These are phyloP conservation scores for Apiospora hydei DNA, from an alignment of 2,329 filamentous ascomycete genomes.

Conservation along the genomic window DNA sequence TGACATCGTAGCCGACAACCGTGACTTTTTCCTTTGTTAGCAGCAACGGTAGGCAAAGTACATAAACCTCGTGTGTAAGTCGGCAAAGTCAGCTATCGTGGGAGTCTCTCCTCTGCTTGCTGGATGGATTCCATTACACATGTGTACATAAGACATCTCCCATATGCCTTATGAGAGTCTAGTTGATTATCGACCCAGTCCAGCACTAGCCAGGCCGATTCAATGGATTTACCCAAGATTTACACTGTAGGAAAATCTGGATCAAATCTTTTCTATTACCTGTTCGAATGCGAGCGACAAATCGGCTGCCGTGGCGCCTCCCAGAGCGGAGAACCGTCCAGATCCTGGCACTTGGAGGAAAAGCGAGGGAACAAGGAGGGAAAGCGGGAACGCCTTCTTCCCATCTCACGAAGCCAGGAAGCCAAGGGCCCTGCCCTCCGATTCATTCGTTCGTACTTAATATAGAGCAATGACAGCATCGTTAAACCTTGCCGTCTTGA, in stretches of 20 bases:
- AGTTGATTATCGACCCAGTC: neutral
- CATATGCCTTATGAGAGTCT: neutral
- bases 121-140: neutral
- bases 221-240: constrained; percentile 10
- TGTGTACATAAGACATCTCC: neutral
- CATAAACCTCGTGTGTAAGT: neutral
- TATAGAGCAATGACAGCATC: constrained; percentile 12
- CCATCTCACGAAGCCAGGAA: neutral
- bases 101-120: too few relatives aligned
- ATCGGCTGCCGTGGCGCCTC: constrained; percentile 11
- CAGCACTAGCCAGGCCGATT: constrained; percentile 5
- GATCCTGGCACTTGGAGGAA: neutral
- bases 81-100: neutral
- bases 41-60: neutral
- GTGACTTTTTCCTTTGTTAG: neutral
- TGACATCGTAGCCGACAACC: constrained; percentile 5
- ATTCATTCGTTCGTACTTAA: neutral
- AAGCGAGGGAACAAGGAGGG: neutral
- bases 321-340: neutral
- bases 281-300: neutral
- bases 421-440: neutral
- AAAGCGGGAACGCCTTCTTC: neutral
- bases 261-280: neutral
- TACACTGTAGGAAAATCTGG: constrained; percentile 4
- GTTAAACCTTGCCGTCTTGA: constrained; percentile 16